Evolutionary conservation across 129 eudicot genomes (phyloP).

Genomic region (Apium graveolens): DNA sequence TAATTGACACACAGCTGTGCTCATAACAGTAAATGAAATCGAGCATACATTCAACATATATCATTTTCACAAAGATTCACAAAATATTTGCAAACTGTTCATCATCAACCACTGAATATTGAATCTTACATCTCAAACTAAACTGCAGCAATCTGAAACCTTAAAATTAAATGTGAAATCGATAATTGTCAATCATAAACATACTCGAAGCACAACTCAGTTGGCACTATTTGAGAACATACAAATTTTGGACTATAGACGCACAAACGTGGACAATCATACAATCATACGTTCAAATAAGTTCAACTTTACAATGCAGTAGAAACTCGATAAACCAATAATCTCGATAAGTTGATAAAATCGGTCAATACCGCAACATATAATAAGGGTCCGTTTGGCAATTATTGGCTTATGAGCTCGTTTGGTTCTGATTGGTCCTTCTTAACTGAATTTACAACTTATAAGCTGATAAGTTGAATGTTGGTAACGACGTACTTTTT

Average conservation of each 20-base stretch:
- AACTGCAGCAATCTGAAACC: not conserved
- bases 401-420: too few relatives aligned
- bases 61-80: not conserved
- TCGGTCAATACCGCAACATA: too few relatives aligned
- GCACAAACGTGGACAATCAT: not conserved
- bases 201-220: not conserved
- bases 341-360: too few relatives aligned
- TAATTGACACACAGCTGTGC: not conserved
- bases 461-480: too few relatives aligned
- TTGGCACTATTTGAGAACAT: not conserved
- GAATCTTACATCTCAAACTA: not conserved
- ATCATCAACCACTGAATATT: not conserved
- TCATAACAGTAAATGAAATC: not conserved
- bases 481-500: too few relatives aligned
- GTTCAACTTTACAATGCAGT: not conserved
- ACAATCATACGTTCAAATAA: not conserved
- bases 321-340: not conserved
- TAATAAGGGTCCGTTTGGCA: too few relatives aligned
- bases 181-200: not conserved
- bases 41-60: not conserved
- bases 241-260: not conserved
- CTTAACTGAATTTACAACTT: too few relatives aligned
- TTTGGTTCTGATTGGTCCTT: too few relatives aligned
- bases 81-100: not conserved
- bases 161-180: not conserved